A percentile compares a stretch with the other conserved stretches of the same genome.
Conservation (phyloP, 768 basidiomycete genomes). For the Leccinum imitatum region DNA sequence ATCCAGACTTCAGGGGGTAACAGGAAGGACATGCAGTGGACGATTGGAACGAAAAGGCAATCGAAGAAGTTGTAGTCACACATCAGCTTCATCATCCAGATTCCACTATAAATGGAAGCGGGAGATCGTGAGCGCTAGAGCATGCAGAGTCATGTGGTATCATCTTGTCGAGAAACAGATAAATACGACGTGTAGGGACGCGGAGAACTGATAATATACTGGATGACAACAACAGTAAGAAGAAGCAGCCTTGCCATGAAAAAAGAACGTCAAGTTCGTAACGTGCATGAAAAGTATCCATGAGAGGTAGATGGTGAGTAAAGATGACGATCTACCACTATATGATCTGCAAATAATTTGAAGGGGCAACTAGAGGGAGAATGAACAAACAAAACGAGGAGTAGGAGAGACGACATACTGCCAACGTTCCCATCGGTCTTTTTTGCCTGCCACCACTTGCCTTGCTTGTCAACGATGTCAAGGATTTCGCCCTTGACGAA, state of each 20-base stretch:
- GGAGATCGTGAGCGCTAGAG: conserved; percentile 9
- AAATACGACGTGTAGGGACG: conserved; percentile 23
- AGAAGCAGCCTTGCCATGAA: conserved; percentile 21
- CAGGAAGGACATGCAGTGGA: conserved; percentile 1
- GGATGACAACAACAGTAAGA: conserved; percentile 27
- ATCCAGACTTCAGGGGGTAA: conserved; percentile 59
- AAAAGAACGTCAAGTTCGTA: conserved; percentile 35
- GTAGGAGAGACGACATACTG: conserved; percentile 53
- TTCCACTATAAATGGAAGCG: neutral
- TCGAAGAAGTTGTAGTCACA: conserved; percentile 7
- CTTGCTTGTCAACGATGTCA: conserved; percentile 90
- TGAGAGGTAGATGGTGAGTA: conserved; percentile 15
- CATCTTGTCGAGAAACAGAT: conserved; percentile 28
- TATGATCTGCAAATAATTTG: conserved; percentile 82
- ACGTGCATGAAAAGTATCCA: conserved; percentile 27
- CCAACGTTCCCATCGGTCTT: conserved; percentile 74
- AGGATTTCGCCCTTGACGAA: conserved; percentile 91
- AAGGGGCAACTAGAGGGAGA: conserved; percentile 64
- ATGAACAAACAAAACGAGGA: conserved; percentile 8
- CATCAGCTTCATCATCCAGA: neutral
- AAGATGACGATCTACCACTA: conserved; percentile 37
- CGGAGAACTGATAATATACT: conserved; percentile 32
- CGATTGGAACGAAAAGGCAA: neutral
- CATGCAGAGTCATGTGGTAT: conserved; percentile 32
- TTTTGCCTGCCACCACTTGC: conserved; percentile 91